phyloP scores from a whole-genome alignment of 2,329 filamentous ascomycete genomes.

The Exophiala dermatitidis region DNA sequence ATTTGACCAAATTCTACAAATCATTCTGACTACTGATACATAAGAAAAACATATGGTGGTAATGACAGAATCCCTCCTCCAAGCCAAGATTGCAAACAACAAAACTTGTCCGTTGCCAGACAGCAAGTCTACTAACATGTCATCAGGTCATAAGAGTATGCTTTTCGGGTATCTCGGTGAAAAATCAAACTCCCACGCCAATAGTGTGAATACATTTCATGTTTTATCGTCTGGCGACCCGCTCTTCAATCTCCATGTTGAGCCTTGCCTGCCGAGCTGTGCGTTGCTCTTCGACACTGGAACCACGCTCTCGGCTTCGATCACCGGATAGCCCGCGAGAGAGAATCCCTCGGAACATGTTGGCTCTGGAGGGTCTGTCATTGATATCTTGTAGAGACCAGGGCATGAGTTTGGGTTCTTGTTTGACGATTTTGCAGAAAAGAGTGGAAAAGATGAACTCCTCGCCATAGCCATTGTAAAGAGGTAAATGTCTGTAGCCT shows the following conservation, averaged over 20 bases:
- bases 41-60: constrained; percentile 4
- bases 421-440: constrained; percentile 76
- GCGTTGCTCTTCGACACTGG: constrained; percentile 19
- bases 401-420: constrained; percentile 39
- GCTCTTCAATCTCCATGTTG: constrained; percentile 23
- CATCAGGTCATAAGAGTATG: constrained; percentile 23
- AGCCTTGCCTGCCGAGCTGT: constrained; percentile 12
- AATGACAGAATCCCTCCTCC: constrained; percentile 6
- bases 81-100: constrained; percentile 5
- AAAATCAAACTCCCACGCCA: constrained; percentile 21
- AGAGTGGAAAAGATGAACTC: constrained; percentile 91
- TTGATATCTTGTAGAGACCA: constrained; percentile 19
- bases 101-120: constrained; percentile 25
- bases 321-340: constrained; percentile 23
- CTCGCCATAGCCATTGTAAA: constrained; percentile 82
- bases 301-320: constrained; percentile 21
- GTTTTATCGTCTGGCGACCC: constrained; percentile 12
- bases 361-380: constrained; percentile 17
- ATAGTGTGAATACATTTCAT: constrained; percentile 17
- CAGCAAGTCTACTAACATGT: constrained; percentile 20
- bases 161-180: constrained; percentile 22
- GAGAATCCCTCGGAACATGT: constrained; percentile 20
- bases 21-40: constrained; percentile 11
- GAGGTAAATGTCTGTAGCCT: constrained; percentile 84
- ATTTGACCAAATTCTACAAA: too few relatives aligned